A percentile compares a stretch with the other conserved stretches of the same genome.
phyloP scores from a whole-genome alignment of 2,329 filamentous ascomycete genomes.

The Exophiala oligosperma region DNA sequence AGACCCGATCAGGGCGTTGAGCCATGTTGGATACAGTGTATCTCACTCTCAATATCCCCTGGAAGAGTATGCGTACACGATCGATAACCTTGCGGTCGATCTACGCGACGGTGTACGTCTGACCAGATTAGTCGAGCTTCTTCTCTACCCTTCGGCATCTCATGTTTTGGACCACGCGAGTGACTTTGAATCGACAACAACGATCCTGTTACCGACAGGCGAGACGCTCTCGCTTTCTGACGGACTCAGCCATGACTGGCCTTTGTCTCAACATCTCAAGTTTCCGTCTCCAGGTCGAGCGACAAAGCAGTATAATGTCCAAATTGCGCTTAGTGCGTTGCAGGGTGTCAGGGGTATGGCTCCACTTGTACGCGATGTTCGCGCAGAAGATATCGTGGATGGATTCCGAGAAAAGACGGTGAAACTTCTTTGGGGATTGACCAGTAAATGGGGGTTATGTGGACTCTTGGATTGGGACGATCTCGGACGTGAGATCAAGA shows the following conservation, averaged over 20 bases:
- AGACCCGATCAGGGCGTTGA: slow-evolving; percentile 56
- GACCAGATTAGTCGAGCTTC: slow-evolving; percentile 59
- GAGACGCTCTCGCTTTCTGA: slow-evolving; percentile 35
- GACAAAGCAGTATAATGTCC: slow-evolving; percentile 61
- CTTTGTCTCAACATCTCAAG: slow-evolving; percentile 59
- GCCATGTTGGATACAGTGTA: slow-evolving; percentile 59
- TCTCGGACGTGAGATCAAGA: slow-evolving; percentile 52
- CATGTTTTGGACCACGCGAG: slow-evolving; percentile 23
- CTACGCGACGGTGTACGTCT: slow-evolving; percentile 62
- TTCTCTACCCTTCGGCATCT: slow-evolving; percentile 49
- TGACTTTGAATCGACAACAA: slow-evolving; percentile 41
- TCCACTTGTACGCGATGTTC: slow-evolving; percentile 45
- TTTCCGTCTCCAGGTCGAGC: slow-evolving; percentile 56
- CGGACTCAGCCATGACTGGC: slow-evolving; percentile 37
- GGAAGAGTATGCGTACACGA: slow-evolving; percentile 59
- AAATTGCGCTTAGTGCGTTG: slow-evolving; percentile 57
- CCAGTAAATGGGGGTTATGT: slow-evolving; percentile 57
- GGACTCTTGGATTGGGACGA: slow-evolving; percentile 57
- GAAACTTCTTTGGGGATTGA: slow-evolving; percentile 59
- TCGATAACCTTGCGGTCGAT: slow-evolving; percentile 63
- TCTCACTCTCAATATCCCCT: slow-evolving; percentile 56
- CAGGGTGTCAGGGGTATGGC: slow-evolving; percentile 43
- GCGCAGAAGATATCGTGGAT: slow-evolving; percentile 61
- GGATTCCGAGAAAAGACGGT: slow-evolving; percentile 66
- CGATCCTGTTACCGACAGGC: slow-evolving; percentile 48